Evolutionary conservation across 2,329 filamentous ascomycete genomes (phyloP), one percentile per base, ranked within the genome.

Genomic region (Talaromyces sp.): DNA sequence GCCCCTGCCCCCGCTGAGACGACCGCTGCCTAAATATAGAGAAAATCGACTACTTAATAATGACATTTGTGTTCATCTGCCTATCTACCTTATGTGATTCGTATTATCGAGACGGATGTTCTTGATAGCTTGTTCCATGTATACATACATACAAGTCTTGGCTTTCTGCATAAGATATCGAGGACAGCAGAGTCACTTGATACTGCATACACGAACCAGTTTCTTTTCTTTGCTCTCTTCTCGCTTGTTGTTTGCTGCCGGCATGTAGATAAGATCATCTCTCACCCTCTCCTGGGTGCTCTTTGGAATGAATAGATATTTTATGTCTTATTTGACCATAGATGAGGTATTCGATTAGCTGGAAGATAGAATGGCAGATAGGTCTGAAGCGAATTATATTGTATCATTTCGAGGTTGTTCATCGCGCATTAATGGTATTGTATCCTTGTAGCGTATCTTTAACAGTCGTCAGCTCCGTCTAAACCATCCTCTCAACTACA

Each of bases 401-500:
- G 47, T 50, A 25, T 50, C 13, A 27, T 25, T 25, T 50, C 47
- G 6, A 19, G 27, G 22, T 25, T 13, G 8, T 27, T 50, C 22
- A n/a, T 50, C 47, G 22, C 47, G 9, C 25, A 31, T 50, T 27
- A 31, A 3, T 17, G 27, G 9, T 2, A 25, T 31, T 31, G 52
- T 56, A 39, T 37, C 54, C 22, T 11, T 61, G 22, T 22, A 25
- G n/a, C 52, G 52, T 56, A 39, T 37, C 54, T 22, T 11, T 50
- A 31, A 37, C 41, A 58, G n/a, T 49, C 37, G 33, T 31, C 17
- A 37, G n/a, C 43, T 43, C 35, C n/a, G 22, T 33, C 11, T 15
- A 63, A 78, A 70, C 81, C 70, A 80, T 78, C 67, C 75, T 75
- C 69, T 83, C 79, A 65, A 82, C 78, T n/a, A 82, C 79, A 61